Evolutionary conservation across 1,284 basidiomycete genomes (phyloP).

Genomic region (Inonotus hispidus): DNA sequence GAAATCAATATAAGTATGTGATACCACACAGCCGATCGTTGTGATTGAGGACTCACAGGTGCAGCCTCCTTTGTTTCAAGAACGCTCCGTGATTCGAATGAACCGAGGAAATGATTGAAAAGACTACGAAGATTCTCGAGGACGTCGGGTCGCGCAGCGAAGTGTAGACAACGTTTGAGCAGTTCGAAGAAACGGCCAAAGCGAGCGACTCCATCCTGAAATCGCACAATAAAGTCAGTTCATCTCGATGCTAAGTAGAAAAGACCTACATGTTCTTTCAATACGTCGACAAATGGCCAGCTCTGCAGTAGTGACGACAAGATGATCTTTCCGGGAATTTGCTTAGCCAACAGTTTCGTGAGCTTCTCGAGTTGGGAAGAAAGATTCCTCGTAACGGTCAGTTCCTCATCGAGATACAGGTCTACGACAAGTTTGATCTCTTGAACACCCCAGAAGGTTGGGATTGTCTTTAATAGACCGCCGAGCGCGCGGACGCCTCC

Average conservation of each 20-base stretch:
- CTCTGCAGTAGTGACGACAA: conserved; percentile 56
- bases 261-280: not conserved
- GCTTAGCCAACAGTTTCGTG: conserved; percentile 61
- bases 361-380: conserved; percentile 32
- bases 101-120: conserved; percentile 81
- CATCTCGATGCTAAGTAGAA: conserved; percentile 18
- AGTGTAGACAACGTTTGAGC: conserved; percentile 59
- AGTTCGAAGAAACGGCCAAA: conserved; percentile 62
- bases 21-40: not conserved
- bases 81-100: conserved; percentile 60
- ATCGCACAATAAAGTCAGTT: conserved; percentile 5
- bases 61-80: conserved; percentile 27
- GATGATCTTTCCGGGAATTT: conserved; percentile 60
- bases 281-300: conserved; percentile 39
- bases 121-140: conserved; percentile 65
- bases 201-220: conserved; percentile 29
- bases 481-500: conserved; percentile 48
- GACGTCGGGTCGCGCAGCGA: conserved; percentile 60
- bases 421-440: conserved; percentile 54
- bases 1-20: not conserved
- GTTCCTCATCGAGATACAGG: conserved; percentile 46
- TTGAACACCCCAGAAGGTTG: conserved; percentile 63
- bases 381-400: conserved; percentile 26
- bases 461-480: conserved; percentile 53
- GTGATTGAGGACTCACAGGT: conserved; percentile 30